Evolutionary conservation across 306 rosid genomes (phyloP), one percentile per base, ranked within the genome.

Genomic region (Aeschynomene evenia): DNA sequence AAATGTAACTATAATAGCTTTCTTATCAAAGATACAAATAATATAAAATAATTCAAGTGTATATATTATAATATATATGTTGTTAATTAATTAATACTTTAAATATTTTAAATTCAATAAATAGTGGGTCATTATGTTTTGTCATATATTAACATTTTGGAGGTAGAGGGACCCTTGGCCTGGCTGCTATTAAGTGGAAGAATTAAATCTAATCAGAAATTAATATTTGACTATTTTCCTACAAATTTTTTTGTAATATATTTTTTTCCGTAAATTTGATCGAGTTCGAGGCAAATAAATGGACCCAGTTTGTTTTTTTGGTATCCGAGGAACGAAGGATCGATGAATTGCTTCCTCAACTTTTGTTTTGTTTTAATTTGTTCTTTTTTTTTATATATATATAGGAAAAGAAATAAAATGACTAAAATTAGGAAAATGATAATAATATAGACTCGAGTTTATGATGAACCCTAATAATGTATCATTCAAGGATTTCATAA

Each of bases 121-220:
- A 0, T 2, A 2, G 33, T 66, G 74, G 74, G 62, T 23, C 73
- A 21, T 34, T 45, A 13, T 57, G 79, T 75, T 66, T 57, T 75
- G 63, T 75, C 79, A 22, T 23, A 36, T 29, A 12, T 23, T 11
- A 56, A 46, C 79, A 57, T 22, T 66, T 75, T 11, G 23, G 58
- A 5, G 51, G 21, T 5, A 13, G 2, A 34, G 19, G 39, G 15
- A 14, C 24, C 4, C 9, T 21, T 33, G 39, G 31, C 7, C 40
- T 48, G 16, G 12, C n/a, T 14, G 6, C 46, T 12, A 13, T 22
- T 37, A 42, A 24, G 2, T 15, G 15, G 7, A 33, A 33, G 2
- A 7, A 28, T 28, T 61, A 72, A 31, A 16, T 22, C 22, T 34
- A 46, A 48, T 49, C 18, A 3, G 29, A 19, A 6, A 20, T 31